Evolutionary conservation across 2,329 filamentous ascomycete genomes (phyloP).

Genomic region (Pseudocercospora crystallina): DNA sequence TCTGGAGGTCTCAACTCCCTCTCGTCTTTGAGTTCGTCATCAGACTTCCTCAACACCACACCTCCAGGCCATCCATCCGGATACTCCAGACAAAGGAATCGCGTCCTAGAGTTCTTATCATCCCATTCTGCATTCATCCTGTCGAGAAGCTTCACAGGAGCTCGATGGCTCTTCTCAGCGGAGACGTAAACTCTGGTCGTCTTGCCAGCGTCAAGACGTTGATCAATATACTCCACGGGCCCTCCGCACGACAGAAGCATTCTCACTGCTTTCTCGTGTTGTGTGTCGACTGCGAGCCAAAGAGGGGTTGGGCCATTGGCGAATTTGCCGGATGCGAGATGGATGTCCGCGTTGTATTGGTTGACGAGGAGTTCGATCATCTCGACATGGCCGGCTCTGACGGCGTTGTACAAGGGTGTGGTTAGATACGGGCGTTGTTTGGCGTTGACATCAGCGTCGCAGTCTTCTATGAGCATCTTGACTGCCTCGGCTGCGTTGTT

Average conservation of each 20-base stretch:
- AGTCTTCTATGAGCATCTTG: slow-evolving; percentile 4
- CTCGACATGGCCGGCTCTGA: not conserved
- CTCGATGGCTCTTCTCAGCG: not conserved
- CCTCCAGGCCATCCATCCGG: slow-evolving; percentile 10
- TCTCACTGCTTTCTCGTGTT: slow-evolving; percentile 12
- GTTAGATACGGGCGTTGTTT: not conserved
- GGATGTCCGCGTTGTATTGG: slow-evolving; percentile 9
- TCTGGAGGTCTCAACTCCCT: slow-evolving; percentile 1
- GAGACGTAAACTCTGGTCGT: slow-evolving; percentile 13
- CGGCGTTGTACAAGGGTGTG: slow-evolving; percentile 5
- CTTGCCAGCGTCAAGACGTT: not conserved
- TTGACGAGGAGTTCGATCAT: slow-evolving; percentile 12
- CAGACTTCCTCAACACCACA: slow-evolving; percentile 43
- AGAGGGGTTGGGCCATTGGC: slow-evolving; percentile 17
- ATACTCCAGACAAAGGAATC: slow-evolving; percentile 18
- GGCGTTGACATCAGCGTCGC: slow-evolving; percentile 6
- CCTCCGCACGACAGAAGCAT: slow-evolving; percentile 13
- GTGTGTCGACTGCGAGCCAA: slow-evolving; percentile 13
- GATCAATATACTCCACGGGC: slow-evolving; percentile 11
- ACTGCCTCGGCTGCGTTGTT: slow-evolving; percentile 1
- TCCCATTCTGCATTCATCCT: slow-evolving; percentile 10
- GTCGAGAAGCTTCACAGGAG: slow-evolving; percentile 2
- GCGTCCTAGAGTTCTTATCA: slow-evolving; percentile 4
- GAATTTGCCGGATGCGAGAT: slow-evolving; percentile 12
- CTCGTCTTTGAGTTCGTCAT: slow-evolving; percentile 50